Evolutionary conservation across 768 basidiomycete species (phyloP), one percentile per base, ranked within the genome.

Genomic region (Serendipita sp.): DNA sequence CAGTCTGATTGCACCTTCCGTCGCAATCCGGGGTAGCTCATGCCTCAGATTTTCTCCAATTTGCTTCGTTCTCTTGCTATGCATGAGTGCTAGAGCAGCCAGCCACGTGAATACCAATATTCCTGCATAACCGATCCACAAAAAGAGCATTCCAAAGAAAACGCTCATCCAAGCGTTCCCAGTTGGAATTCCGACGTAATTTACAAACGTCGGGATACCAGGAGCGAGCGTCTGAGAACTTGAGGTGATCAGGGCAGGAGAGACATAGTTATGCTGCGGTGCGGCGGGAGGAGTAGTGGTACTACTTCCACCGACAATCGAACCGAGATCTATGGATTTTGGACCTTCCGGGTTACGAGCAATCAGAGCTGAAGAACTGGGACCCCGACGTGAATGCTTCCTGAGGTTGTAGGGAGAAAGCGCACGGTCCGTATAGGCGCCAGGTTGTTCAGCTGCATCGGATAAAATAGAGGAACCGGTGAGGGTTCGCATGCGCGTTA

Each of bases 111-210:
- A 5, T 17, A 17, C 45, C 45, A 48, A 5, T 17, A 48, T 28
- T 28, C 45, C 45, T 7, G 7, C 45, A 17, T 48, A 48, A 17
- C n/a, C 53, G 30, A 58, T 3, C 17, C 85, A 72, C 38, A 88
- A 69, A 61, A 90, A 82, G 67, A 97, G 78, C 9, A 77, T 76
- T 51, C 81, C 75, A 45, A 94, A 74, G 72, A 96, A 94, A n/a
- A 84, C 74, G 3, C 90, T 93, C 80, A 89, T 87, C 74, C 90
- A 96, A 4, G 86, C 86, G 73, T 96, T 94, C 62, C 86, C 86
- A 0, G 85, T 86, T 9, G 87, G 83, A 63, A 97, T 86, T 61
- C 83, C 81, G 26, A 89, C 72, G 14, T 81, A 80, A 68, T 86
- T 91, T 65, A 82, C 83, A 67, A 85, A 94, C 33, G 88, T 85